Evolutionary conservation across 768 basidiomycete genomes (phyloP).

Genomic region (Lactarius sp.): DNA sequence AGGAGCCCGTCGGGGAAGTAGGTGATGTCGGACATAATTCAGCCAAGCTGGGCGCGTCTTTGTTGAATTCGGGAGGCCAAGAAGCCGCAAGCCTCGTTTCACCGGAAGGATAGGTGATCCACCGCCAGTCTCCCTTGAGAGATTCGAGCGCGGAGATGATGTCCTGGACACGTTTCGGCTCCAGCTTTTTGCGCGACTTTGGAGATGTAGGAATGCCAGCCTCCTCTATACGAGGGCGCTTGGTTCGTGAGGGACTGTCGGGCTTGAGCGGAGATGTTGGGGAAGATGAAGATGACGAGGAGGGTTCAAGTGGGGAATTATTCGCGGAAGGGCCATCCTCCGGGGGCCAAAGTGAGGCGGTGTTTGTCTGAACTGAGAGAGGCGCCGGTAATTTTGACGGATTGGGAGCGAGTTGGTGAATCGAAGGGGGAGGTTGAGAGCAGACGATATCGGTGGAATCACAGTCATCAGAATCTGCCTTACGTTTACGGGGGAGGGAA

Average conservation of each 20-base stretch:
- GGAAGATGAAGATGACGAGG: constrained; percentile 11
- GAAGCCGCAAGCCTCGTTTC: constrained; percentile 26
- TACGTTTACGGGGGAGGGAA: constrained; percentile 58
- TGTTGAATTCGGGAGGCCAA: constrained; percentile 27
- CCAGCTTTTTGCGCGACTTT: constrained; percentile 20
- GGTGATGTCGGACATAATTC: constrained; percentile 23
- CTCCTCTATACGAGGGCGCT: constrained; percentile 25
- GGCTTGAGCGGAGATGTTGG: constrained; percentile 9
- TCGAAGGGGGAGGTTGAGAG: constrained; percentile 4
- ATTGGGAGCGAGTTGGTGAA: constrained; percentile 13
- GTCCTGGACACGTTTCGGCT: constrained; percentile 21
- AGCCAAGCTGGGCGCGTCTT: constrained; percentile 19
- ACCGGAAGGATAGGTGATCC: constrained; percentile 25
- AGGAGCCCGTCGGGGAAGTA: constrained; percentile 27
- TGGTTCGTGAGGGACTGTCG: constrained; percentile 25
- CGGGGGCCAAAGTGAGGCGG: constrained; percentile 13
- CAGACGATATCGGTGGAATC: constrained; percentile 19
- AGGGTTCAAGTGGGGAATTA: constrained; percentile 15
- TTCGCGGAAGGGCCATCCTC: constrained; percentile 11
- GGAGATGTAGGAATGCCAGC: constrained; percentile 3
- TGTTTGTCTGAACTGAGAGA: constrained; percentile 24
- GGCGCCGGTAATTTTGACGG: constrained; percentile 21
- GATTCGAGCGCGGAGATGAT: constrained; percentile 24
- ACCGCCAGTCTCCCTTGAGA: constrained; percentile 25
- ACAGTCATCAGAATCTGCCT: constrained; percentile 50